Evolutionary conservation across 2,329 filamentous ascomycete species (phyloP), one percentile per base, ranked within the genome.

Genomic region (Arachnomyces sp.): DNA sequence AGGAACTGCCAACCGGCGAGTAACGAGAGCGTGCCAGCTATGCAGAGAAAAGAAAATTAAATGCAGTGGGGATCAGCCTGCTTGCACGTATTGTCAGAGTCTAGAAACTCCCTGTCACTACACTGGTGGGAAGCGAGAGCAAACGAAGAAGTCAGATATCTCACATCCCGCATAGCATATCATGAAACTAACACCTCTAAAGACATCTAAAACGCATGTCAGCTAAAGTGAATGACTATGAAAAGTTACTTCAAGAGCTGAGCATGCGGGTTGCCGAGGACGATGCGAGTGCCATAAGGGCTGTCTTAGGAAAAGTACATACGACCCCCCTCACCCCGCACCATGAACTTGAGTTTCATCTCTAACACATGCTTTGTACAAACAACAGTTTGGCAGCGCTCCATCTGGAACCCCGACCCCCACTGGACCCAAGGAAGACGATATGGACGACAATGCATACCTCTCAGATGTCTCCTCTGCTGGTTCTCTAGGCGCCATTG

Each of bases 31-130:
- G 8, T 59, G 56, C 34, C 54, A 59, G 34, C 51, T 54, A 29
- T 59, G 56, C 39, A 48, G 55, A 14, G 46, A 51, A 31, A 44
- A 52, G 14, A 58, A 59, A 43, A 57, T 52, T 31, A 59, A 56
- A 46, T 59, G 56, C 40, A 51, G 49, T 36, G 56, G 56, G 9
- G 56, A 57, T 34, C 46, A 49, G 28, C 56, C 56, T 9, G 40
- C 45, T 16, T 59, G 56, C 37, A 40, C 47, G 36, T 52, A 57
- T 31, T 59, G 56, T 39, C 42, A 50, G 36, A 53, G 57, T 30
- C 50, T 52, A 33, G 51, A 51, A 31, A 49, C 54, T 28, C 15
- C 38, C 15, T 59, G 56, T 45, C 48, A 47, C 36, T 59, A 59
- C 36, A 53, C 50, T 14, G 54, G 52, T 47, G 55, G 54, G 30